A percentile compares a stretch with the other conserved stretches of the same genome.
Evolutionary conservation across 2,329 filamentous ascomycete species (phyloP).

Genomic region (Bisporella sp.): DNA sequence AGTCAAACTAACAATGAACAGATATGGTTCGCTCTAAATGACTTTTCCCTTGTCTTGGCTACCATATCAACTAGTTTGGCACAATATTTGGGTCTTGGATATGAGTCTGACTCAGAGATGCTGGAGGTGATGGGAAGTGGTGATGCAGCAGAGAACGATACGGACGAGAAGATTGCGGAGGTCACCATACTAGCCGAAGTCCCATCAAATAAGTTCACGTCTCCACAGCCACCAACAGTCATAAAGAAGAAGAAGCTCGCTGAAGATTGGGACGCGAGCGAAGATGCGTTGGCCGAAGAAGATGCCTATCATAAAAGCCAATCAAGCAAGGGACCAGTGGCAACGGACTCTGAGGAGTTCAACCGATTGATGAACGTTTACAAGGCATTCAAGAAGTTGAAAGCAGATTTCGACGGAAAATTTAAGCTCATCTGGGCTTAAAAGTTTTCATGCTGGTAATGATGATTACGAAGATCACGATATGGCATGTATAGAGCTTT

Average conservation of each 20-base stretch:
- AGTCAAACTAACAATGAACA: conserved; percentile 7
- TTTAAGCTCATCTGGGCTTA: conserved; percentile 35
- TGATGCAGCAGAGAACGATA: conserved; percentile 38
- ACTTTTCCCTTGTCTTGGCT: conserved; percentile 57
- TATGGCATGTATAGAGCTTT: too few species aligned
- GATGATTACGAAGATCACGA: not conserved
- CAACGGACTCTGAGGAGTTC: conserved; percentile 31
- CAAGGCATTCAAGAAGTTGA: conserved; percentile 49
- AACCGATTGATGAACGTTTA: conserved; percentile 47
- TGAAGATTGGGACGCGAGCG: conserved; percentile 43
- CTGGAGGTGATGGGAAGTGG: conserved; percentile 40
- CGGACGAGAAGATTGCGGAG: conserved; percentile 27
- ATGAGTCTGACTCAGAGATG: conserved; percentile 39
- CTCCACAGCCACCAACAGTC: conserved; percentile 6
- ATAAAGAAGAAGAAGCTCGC: conserved; percentile 31
- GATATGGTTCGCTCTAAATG: conserved; percentile 67
- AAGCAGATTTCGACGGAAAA: conserved; percentile 55
- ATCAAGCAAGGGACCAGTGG: conserved; percentile 25
- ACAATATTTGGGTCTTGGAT: conserved; percentile 47
- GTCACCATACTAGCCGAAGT: conserved; percentile 11
- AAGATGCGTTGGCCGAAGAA: conserved; percentile 31
- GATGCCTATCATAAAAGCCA: conserved; percentile 26
- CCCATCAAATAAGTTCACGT: not conserved
- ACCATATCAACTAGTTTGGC: conserved; percentile 63
- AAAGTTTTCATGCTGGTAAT: not conserved